Conservation (phyloP, 2,329 filamentous ascomycete species). For the Trichoderma lentiforme region DNA sequence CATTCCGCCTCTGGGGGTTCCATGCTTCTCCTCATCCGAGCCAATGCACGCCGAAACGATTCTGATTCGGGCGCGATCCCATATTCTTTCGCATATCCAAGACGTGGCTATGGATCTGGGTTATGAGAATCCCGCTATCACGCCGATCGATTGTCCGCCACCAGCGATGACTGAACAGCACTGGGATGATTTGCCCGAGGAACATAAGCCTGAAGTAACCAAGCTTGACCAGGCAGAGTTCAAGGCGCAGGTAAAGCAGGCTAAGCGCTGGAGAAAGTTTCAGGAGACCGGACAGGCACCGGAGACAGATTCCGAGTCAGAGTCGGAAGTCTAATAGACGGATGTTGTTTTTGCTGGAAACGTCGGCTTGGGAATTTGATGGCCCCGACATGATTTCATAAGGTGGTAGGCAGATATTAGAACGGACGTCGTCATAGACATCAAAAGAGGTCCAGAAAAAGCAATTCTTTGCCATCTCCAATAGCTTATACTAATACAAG, state of each 20-base stretch:
- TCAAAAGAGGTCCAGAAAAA: background rate
- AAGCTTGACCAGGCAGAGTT: conserved; percentile 23
- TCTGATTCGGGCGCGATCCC: conserved; percentile 51
- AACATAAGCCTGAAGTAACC: conserved; percentile 29
- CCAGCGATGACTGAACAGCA: conserved; percentile 25
- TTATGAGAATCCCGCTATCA: conserved; percentile 36
- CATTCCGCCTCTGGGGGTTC: conserved; percentile 55
- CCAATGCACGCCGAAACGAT: conserved; percentile 57
- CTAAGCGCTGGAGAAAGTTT: conserved; percentile 29
- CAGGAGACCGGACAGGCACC: conserved; percentile 28
- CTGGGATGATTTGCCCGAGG: conserved; percentile 32
- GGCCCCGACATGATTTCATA: rapidly evolving
- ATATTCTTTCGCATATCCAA: conserved; percentile 60
- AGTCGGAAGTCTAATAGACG: background rate
- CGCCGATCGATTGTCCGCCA: background rate
- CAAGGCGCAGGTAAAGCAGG: conserved; percentile 25
- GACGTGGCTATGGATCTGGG: conserved; percentile 44
- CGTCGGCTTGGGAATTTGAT: background rate
- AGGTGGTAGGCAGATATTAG: background rate
- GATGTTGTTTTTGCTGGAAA: background rate
- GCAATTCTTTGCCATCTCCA: background rate
- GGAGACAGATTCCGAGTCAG: conserved; percentile 25
- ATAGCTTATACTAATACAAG: conserved; percentile 11
- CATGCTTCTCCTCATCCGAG: conserved; percentile 67
- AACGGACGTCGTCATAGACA: background rate